Evolutionary conservation across 805 yeast genomes (phyloP).

Genomic region (Zygotorulaspora sp.): DNA sequence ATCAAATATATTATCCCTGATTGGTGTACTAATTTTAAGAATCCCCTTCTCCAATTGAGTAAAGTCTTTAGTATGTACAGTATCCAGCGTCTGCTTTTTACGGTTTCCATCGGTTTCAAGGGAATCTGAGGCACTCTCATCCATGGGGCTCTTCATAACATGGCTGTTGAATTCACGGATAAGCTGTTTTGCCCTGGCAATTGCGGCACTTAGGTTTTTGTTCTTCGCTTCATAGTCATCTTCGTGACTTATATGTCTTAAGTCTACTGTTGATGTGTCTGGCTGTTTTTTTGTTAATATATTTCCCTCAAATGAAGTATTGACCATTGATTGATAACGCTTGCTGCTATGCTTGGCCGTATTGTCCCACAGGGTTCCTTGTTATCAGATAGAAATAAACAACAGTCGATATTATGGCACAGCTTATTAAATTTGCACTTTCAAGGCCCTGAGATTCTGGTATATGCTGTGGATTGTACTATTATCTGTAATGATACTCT

Average conservation of each 20-base stretch:
- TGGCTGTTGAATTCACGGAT: constrained; percentile 9
- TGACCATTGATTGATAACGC: too few relatives aligned
- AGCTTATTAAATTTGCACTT: too few relatives aligned
- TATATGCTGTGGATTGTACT: too few relatives aligned
- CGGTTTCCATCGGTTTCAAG: not conserved
- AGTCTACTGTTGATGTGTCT: too few relatives aligned
- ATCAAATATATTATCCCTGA: not conserved
- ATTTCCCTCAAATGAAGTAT: too few relatives aligned
- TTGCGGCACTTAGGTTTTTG: constrained; percentile 4
- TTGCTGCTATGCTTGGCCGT: too few relatives aligned
- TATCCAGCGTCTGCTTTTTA: not conserved
- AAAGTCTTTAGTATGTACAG: not conserved
- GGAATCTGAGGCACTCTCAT: constrained; percentile 3
- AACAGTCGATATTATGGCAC: not conserved
- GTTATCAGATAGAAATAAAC: too few relatives aligned
- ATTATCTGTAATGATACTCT: too few relatives aligned
- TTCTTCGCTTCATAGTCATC: constrained; percentile 2
- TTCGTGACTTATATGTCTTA: too few relatives aligned
- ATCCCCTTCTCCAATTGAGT: not conserved
- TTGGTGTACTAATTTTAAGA: not conserved
- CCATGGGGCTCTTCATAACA: constrained; percentile 13
- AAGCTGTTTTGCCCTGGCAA: constrained; percentile 12
- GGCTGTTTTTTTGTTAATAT: too few relatives aligned
- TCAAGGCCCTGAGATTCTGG: too few relatives aligned
- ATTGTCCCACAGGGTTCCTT: too few relatives aligned